Base-by-base conservation (phyloP, 2,329 filamentous ascomycete species). In the Hortaea sp. region DNA sequence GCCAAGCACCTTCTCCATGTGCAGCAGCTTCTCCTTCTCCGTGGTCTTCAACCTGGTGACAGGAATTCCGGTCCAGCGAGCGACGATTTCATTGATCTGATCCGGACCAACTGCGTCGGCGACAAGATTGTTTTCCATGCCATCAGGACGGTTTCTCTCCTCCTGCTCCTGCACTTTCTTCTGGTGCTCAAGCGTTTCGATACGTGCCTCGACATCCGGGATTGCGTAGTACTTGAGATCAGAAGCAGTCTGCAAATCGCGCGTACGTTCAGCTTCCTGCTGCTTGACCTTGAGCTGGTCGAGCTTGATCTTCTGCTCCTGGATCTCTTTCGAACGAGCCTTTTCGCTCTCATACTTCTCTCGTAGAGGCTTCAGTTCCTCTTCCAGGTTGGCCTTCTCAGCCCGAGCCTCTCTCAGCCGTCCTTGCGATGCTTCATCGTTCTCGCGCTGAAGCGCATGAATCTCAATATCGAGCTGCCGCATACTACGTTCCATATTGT, bases 41-140 rank as follows among this genome's bases (percentile, higher is more conserved):
- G 88, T 85, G 0, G 92, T 95, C 72, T 85, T 90, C 37, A 98
- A 81, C 51, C 90, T 78, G 4, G 88, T 97, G 49, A 98, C 88
- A 1, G 92, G 92, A 57, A 98, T 98, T 53, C 92, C 92, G n/a
- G 92, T 98, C 87, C 89, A 95, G 50, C 88, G 83, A 45, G 85
- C 85, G 44, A 98, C 92, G 51, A 98, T 98, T 63, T 97, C 90
- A 65, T 98, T 97, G 75, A 98, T 98, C 66, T 98, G 89, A 54
- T 98, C 92, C 7, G 89, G 88, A 5, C 92, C 92, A 54, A 98
- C 92, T 41, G 92, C 79, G 63, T 98, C 92, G 3, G 89, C 94
- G 45, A 97, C 78, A 65, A 97, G 82, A 27, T 86, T 63, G 47
- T 78, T 79, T 44, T 81, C 69, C 29, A 78, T 78, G 4, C 73